phyloP scores from a whole-genome alignment of 768 basidiomycete genomes.

The Trametes maxima region DNA sequence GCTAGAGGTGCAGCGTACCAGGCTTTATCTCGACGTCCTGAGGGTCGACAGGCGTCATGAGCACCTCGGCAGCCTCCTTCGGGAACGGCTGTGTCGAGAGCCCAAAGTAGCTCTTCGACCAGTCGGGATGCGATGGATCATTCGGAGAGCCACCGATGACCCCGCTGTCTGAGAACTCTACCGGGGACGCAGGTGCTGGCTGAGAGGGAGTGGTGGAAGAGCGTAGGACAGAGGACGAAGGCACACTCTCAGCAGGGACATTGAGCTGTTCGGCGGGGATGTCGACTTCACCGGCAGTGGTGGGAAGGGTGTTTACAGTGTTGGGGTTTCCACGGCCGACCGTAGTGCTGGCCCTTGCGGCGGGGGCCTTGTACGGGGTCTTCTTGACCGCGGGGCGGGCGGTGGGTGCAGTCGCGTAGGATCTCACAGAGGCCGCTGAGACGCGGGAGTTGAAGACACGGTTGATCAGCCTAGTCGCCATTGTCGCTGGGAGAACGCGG shows the following conservation, averaged over 20 bases:
- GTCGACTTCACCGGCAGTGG: slow-evolving; percentile 25
- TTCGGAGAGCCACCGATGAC: slow-evolving; percentile 6
- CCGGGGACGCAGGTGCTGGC: neutral
- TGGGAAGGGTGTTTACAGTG: slow-evolving; percentile 28
- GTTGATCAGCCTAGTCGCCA: slow-evolving; percentile 16
- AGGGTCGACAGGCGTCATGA: slow-evolving; percentile 75
- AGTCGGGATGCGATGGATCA: slow-evolving; percentile 57
- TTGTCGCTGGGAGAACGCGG: neutral
- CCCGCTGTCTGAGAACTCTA: slow-evolving; percentile 11
- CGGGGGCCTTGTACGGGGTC: slow-evolving; percentile 21
- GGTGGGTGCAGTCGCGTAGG: slow-evolving; percentile 3
- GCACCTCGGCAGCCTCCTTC: slow-evolving; percentile 67
- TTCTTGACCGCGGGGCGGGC: slow-evolving; percentile 2
- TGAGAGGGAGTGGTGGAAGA: neutral
- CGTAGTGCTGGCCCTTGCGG: slow-evolving; percentile 37
- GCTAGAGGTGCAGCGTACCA: slow-evolving; percentile 50
- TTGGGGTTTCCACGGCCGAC: slow-evolving; percentile 27
- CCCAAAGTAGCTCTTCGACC: slow-evolving; percentile 88
- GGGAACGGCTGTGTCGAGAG: slow-evolving; percentile 77
- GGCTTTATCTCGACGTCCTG: slow-evolving; percentile 93
- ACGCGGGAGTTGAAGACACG: neutral
- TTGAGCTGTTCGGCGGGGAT: slow-evolving; percentile 24
- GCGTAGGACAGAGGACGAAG: slow-evolving; percentile 21
- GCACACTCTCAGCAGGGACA: slow-evolving; percentile 21
- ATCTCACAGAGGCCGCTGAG: neutral